Evolutionary conservation across 2,329 filamentous ascomycete species (phyloP).

Genomic region (Colletotrichum euphorbiae): DNA sequence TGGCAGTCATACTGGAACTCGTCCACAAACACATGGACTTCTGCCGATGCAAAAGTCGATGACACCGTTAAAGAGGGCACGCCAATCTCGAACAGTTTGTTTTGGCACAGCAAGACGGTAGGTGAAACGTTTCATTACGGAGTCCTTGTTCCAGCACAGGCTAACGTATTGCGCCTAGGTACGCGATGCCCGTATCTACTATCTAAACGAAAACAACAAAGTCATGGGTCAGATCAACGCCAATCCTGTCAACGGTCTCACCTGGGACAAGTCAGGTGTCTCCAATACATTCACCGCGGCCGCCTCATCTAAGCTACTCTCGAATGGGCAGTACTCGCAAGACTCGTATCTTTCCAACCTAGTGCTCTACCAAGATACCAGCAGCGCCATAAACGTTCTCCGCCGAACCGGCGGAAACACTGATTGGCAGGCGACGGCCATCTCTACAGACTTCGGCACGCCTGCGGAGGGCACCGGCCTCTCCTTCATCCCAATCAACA

Average conservation of each 20-base stretch:
- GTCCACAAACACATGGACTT: slow-evolving; percentile 26
- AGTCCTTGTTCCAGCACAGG: too few relatives aligned
- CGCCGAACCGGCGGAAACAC: slow-evolving; percentile 22
- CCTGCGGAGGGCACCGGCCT: slow-evolving; percentile 23
- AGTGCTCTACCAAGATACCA: slow-evolving; percentile 34
- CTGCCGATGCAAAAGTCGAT: slow-evolving; percentile 12
- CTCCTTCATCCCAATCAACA: slow-evolving; percentile 32
- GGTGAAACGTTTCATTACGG: background rate
- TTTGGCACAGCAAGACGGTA: slow-evolving; percentile 32
- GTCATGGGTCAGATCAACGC: slow-evolving; percentile 30
- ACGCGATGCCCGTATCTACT: slow-evolving; percentile 36
- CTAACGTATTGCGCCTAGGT: background rate
- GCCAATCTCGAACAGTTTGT: slow-evolving; percentile 36
- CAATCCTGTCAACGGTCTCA: slow-evolving; percentile 13
- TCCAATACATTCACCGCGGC: slow-evolving; percentile 24
- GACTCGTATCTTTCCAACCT: slow-evolving; percentile 33
- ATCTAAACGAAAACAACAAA: slow-evolving; percentile 26
- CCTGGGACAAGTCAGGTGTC: slow-evolving; percentile 36
- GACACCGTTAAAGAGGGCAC: slow-evolving; percentile 33
- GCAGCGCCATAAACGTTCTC: slow-evolving; percentile 23
- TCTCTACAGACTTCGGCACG: slow-evolving; percentile 28
- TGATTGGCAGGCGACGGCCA: slow-evolving; percentile 22
- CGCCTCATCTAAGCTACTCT: slow-evolving; percentile 20
- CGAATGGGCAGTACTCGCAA: slow-evolving; percentile 29
- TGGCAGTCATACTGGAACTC: slow-evolving; percentile 34